These are phyloP conservation scores for Fusarium sp. DNA, from an alignment of 2,329 filamentous ascomycete species.

Conservation along the genomic window DNA sequence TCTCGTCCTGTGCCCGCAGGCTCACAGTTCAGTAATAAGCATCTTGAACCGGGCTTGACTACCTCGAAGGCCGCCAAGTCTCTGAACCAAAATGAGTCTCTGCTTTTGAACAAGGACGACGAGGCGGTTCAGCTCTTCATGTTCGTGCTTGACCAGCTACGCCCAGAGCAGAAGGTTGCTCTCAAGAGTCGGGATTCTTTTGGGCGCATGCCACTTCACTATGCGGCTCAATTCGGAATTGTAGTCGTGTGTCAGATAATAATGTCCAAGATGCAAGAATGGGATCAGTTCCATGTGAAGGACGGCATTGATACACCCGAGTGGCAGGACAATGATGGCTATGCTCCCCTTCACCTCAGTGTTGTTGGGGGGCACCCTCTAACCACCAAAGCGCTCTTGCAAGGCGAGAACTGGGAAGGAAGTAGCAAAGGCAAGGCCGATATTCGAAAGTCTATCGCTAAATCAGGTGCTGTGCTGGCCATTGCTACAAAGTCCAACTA, in stretches of 20 bases:
- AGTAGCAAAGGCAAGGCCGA: conserved; percentile 70
- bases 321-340: conserved; percentile 95
- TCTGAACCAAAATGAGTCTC: conserved; percentile 74
- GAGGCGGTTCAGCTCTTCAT: conserved; percentile 77
- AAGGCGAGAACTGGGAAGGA: conserved; percentile 82
- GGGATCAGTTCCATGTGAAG: conserved; percentile 86
- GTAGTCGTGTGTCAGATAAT: conserved; percentile 89
- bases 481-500: conserved; percentile 92
- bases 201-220: conserved; percentile 88
- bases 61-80: conserved; percentile 71
- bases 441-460: conserved; percentile 77
- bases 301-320: conserved; percentile 86
- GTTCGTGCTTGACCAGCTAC: conserved; percentile 75
- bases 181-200: conserved; percentile 80
- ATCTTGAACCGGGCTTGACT: conserved; percentile 82
- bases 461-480: conserved; percentile 88
- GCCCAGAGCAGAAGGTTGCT: conserved; percentile 73
- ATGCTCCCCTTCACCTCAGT: conserved; percentile 89
- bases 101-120: conserved; percentile 75
- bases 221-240: conserved; percentile 94
- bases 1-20: conserved; percentile 63
- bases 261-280: conserved; percentile 88
- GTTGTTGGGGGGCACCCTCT: conserved; percentile 91
- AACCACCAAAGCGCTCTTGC: conserved; percentile 84
- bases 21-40: conserved; percentile 73